phyloP scores from a whole-genome alignment of 371 early-diverging fungal genomes.

The Haplosporangium sp. region DNA sequence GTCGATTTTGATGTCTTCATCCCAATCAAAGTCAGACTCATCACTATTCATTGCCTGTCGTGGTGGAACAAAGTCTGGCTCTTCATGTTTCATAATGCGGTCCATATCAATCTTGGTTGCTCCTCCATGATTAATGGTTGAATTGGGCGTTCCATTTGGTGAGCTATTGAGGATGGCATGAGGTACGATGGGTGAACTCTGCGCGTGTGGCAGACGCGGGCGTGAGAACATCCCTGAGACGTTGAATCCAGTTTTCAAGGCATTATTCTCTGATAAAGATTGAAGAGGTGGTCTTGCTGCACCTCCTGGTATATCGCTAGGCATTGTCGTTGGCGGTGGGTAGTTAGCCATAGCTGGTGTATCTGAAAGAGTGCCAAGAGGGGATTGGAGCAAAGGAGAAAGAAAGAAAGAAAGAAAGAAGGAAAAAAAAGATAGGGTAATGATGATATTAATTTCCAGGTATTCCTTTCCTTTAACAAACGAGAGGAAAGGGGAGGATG shows the following conservation, averaged over 20 bases:
- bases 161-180: constrained; percentile 13
- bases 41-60: constrained; percentile 57
- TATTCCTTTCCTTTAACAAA: too few species aligned
- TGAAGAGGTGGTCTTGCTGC: constrained; percentile 19
- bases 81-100: constrained; percentile 52
- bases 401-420: background rate
- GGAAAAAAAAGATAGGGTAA: background rate
- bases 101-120: constrained; percentile 53
- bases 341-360: constrained; percentile 11
- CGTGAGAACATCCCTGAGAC: constrained; percentile 20
- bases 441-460: too few species aligned
- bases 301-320: constrained; percentile 5
- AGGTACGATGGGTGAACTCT: constrained; percentile 8
- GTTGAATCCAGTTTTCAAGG: constrained; percentile 17
- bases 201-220: constrained; percentile 14
- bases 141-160: background rate
- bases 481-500: too few species aligned
- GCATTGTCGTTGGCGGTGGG: constrained; percentile 12
- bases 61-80: constrained; percentile 53
- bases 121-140: background rate
- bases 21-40: constrained; percentile 56
- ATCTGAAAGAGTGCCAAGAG: constrained; percentile 5
- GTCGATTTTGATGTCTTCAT: constrained; percentile 44
- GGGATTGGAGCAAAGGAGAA: too few species aligned
- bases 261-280: constrained; percentile 34